Conservation (phyloP, 345 rosid species). For the Nephelium lappaceum region DNA sequence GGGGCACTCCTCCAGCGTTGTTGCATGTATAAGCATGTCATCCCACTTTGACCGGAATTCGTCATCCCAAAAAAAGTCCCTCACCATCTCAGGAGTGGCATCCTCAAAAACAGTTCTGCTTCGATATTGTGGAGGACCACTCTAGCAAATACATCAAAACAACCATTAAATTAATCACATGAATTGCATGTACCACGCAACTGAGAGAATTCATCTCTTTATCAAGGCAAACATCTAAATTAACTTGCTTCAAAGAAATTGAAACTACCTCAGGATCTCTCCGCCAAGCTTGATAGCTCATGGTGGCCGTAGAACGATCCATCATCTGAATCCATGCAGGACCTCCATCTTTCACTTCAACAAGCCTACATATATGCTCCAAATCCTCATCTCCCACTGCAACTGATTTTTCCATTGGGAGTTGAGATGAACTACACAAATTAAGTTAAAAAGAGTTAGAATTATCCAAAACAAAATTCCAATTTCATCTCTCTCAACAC, state of each 20-base stretch:
- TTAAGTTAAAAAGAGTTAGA: constrained; percentile 1
- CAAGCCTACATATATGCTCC: constrained; percentile 63
- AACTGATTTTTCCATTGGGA: constrained; percentile 35
- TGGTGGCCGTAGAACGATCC: constrained; percentile 73
- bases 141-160: constrained; percentile 41
- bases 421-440: constrained; percentile 43
- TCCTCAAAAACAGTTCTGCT: constrained; percentile 86
- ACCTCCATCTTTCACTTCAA: constrained; percentile 89
- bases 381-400: constrained; percentile 68
- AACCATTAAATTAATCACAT: constrained; percentile 29
- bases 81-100: constrained; percentile 81
- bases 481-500: background rate
- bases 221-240: background rate
- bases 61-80: constrained; percentile 99
- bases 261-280: constrained; percentile 77
- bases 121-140: constrained; percentile 91
- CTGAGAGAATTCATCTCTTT: background rate
- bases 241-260: background rate
- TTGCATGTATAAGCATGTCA: constrained; percentile 70
- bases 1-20: constrained; percentile 68
- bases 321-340: constrained; percentile 97
- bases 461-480: constrained; percentile 3
- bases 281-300: constrained; percentile 90
- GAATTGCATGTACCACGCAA: constrained; percentile 2
- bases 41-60: constrained; percentile 85